A percentile compares a stretch with the other conserved stretches of the same genome.
Evolutionary conservation across 768 basidiomycete genomes (phyloP).

Genomic region (Amylocystis lapponica): DNA sequence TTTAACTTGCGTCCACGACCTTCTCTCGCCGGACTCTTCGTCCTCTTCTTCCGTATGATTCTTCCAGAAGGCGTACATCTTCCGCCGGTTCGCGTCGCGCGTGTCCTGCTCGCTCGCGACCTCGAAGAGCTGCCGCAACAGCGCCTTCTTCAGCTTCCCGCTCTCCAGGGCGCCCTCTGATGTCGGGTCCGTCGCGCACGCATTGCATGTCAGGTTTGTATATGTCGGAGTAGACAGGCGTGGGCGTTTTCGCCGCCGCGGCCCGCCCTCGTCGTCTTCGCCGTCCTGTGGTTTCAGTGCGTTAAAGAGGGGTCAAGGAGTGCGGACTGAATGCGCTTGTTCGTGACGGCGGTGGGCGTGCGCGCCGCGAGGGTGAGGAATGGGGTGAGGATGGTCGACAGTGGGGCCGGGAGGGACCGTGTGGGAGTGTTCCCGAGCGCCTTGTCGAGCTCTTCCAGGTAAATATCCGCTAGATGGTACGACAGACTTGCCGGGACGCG

Average conservation of each 20-base stretch:
- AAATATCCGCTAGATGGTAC: constrained; percentile 87
- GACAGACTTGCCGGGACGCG: constrained; percentile 73
- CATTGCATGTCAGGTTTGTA: constrained; percentile 44
- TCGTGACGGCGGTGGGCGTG: constrained; percentile 58
- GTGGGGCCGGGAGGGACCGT: constrained; percentile 37
- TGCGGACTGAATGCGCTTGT: constrained; percentile 65
- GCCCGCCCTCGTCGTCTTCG: constrained; percentile 35
- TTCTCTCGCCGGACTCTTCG: constrained; percentile 30
- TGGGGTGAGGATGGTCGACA: constrained; percentile 55
- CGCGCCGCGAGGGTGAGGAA: constrained; percentile 69
- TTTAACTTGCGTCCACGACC: constrained; percentile 11
- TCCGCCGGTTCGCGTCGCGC: constrained; percentile 72
- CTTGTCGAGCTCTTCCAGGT: constrained; percentile 84
- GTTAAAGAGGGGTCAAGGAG: constrained; percentile 66
- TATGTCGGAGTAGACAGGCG: constrained; percentile 38
- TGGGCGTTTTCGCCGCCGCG: constrained; percentile 41
- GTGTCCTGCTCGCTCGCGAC: constrained; percentile 71
- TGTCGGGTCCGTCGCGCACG: constrained; percentile 40
- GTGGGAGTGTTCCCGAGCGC: constrained; percentile 30
- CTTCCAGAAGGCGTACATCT: constrained; percentile 80
- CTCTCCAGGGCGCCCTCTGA: constrained; percentile 33
- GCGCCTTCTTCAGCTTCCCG: constrained; percentile 39
- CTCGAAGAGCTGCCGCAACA: constrained; percentile 65
- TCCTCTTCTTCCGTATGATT: constrained; percentile 44
- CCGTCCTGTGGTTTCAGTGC: constrained; percentile 36